Conservation (phyloP, 768 basidiomycete species). For the Hypsizygus marmoreus region DNA sequence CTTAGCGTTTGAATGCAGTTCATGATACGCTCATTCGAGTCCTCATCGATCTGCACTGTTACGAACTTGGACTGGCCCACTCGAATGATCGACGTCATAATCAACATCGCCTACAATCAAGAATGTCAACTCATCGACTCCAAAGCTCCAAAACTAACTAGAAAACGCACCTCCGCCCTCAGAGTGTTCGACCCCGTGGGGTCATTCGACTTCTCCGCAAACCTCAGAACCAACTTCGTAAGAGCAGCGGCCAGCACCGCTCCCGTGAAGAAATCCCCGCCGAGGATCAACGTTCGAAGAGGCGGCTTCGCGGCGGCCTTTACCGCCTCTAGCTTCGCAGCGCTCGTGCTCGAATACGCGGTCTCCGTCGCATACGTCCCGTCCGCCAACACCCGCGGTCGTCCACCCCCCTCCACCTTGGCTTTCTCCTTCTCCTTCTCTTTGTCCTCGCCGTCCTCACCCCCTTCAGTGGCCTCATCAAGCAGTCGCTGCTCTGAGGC, state of each 20-base stretch:
- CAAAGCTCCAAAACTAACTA: neutral
- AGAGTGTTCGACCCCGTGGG: slow-evolving; percentile 59
- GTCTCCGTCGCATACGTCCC: slow-evolving; percentile 99
- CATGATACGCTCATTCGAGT: slow-evolving; percentile 94
- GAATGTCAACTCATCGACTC: neutral
- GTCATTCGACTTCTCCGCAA: slow-evolving; percentile 54
- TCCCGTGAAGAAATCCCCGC: slow-evolving; percentile 97
- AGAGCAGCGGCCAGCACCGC: slow-evolving; percentile 86
- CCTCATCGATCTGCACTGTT: slow-evolving; percentile 95
- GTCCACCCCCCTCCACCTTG: slow-evolving; percentile 46
- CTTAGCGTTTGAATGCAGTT: slow-evolving; percentile 94
- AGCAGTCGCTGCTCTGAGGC: slow-evolving; percentile 84
- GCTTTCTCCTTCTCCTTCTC: slow-evolving; percentile 53
- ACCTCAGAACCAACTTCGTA: slow-evolving; percentile 89
- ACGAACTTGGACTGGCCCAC: slow-evolving; percentile 97
- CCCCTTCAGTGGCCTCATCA: slow-evolving; percentile 62
- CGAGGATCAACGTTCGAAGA: slow-evolving; percentile 81
- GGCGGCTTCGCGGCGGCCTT: slow-evolving; percentile 91
- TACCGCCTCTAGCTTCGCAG: slow-evolving; percentile 74
- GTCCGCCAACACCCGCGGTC: slow-evolving; percentile 86
- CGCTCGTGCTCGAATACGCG: slow-evolving; percentile 68
- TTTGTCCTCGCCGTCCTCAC: slow-evolving; percentile 51
- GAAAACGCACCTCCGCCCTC: slow-evolving; percentile 73
- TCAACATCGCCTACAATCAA: slow-evolving; percentile 78
- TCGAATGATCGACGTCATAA: slow-evolving; percentile 96